Base-by-base conservation (phyloP, 1,139 yeast genomes). In the Yamadazyma diddensiae region DNA sequence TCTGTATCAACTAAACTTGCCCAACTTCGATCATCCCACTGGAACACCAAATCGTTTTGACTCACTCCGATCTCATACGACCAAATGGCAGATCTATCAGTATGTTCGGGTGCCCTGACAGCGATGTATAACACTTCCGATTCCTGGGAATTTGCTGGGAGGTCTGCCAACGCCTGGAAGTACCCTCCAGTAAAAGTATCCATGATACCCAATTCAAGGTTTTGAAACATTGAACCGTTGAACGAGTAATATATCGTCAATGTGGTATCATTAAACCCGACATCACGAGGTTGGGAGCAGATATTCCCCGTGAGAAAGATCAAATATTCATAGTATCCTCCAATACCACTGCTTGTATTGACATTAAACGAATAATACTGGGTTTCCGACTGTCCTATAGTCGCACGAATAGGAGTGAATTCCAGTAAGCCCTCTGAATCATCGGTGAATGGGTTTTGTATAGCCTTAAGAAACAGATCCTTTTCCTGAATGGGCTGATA, bases 1-100 rank as follows among this genome's bases (percentile, higher is more conserved):
- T 88, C 97, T 0, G 88, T 63, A 51, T 87, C 96, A 3, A 86
- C 75, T 11, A 84, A 62, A 23, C 64, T 59, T 1, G 85, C 73
- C 67, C 79, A 71, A 19, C 79, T 59, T 13, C 75, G 59, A 29
- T 68, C 66, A 50, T 80, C 88, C 80, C 86, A 84, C 43, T 80
- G 83, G 53, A 77, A 84, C 1, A 78, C 75, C 39, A 83, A 67
- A 42, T 76, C 79, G 31, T 65, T 65, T 42, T 79, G 82, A 1
- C 92, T 83, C 3, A 79, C 73, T 2, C 88, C 92, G 21, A 88
- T 57, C 51, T 80, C 77, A 47, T 82, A 84, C 5, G 61, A 46
- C 83, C 87, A 80, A 3, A 45, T 34, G 11, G 68, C 73, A 2
- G 61, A 44, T 17, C 45, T 42, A 29, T 62, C 55, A 5, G 59